Conservation (phyloP, 495 filamentous ascomycete genomes). For the Sabuloglossum arenarium region DNA sequence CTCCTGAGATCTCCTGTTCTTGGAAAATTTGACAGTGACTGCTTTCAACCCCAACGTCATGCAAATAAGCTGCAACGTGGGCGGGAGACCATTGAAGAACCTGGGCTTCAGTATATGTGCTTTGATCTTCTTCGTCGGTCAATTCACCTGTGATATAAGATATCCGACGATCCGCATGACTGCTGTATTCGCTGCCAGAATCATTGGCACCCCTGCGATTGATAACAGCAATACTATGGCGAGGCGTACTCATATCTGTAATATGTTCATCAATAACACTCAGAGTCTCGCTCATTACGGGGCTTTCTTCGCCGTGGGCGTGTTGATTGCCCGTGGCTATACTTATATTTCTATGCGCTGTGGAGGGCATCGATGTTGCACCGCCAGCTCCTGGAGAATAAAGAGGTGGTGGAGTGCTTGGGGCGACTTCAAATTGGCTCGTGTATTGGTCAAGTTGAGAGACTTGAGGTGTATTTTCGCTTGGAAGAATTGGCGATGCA, state of each 20-base stretch:
- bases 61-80: slow-evolving; percentile 70
- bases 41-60: slow-evolving; percentile 56
- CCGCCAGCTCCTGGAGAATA: not conserved
- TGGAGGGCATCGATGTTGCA: not conserved
- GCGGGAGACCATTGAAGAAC: slow-evolving; percentile 42
- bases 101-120: slow-evolving; percentile 21
- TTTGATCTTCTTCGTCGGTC: slow-evolving; percentile 23
- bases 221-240: slow-evolving; percentile 29
- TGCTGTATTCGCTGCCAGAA: slow-evolving; percentile 80
- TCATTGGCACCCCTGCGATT: slow-evolving; percentile 45
- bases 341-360: slow-evolving; percentile 20
- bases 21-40: slow-evolving; percentile 82
- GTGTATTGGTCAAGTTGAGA: not conserved
- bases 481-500: not conserved
- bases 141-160: slow-evolving; percentile 75
- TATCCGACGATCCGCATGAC: slow-evolving; percentile 47
- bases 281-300: slow-evolving; percentile 89
- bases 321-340: slow-evolving; percentile 14
- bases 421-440: not conserved
- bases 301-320: slow-evolving; percentile 33
- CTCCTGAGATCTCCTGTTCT: slow-evolving; percentile 89
- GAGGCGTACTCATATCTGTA: slow-evolving; percentile 68
- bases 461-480: not conserved
- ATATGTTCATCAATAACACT: slow-evolving; percentile 98
- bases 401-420: not conserved